Percentiles rank a stretch among this genome's conserved stretches.
phyloP scores from a whole-genome alignment of 305 asterid species.

The Solanum chacoense region DNA sequence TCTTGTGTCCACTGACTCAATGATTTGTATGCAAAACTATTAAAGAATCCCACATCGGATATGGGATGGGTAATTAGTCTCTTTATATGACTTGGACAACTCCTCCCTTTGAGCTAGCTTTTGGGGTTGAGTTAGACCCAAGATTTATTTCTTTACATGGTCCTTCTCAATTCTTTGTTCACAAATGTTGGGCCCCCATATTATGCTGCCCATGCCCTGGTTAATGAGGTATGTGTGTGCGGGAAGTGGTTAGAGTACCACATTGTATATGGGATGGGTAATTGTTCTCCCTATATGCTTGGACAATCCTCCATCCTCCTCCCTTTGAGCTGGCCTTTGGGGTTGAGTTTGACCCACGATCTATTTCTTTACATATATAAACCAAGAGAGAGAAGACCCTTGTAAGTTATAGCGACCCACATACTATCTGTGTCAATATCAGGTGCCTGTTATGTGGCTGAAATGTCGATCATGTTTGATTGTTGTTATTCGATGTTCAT shows the following conservation, averaged over 20 bases:
- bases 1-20: not conserved
- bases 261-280: not conserved
- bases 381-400: not conserved
- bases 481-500: not conserved
- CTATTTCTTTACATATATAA: not conserved
- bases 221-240: not conserved
- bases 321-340: not conserved
- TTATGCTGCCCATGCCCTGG: not conserved
- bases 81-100: not conserved
- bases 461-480: not conserved
- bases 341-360: not conserved
- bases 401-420: not conserved
- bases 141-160: not conserved
- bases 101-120: not conserved
- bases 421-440: not conserved
- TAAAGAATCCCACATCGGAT: not conserved
- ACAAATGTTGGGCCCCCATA: not conserved
- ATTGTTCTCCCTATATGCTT: not conserved
- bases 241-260: not conserved
- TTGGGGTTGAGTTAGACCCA: not conserved
- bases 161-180: not conserved
- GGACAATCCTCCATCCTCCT: not conserved
- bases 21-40: not conserved
- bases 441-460: not conserved
- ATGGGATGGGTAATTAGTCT: not conserved